Evolutionary conservation across 2,329 filamentous ascomycete genomes (phyloP).

Genomic region (Fusarium guadeloupense): DNA sequence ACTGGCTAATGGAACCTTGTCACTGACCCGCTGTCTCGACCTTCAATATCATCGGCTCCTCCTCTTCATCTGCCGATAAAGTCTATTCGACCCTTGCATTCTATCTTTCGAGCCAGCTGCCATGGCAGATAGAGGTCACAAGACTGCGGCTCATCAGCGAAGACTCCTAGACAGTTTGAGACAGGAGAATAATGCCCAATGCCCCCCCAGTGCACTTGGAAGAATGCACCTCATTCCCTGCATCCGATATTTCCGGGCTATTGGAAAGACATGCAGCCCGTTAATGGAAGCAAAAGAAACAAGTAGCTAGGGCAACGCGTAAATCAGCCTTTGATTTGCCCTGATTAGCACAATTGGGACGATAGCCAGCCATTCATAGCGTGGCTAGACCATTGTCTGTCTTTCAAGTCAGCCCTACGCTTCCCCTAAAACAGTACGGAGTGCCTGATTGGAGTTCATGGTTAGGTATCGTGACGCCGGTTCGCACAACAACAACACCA

Average conservation of each 20-base stretch:
- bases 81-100: neutral
- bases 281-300: constrained; percentile 6
- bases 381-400: constrained; percentile 6
- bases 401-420: constrained; percentile 17
- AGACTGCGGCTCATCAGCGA: neutral
- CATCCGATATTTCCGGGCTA: neutral
- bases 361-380: constrained; percentile 11
- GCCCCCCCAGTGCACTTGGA: neutral
- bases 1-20: constrained; percentile 25
- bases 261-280: neutral
- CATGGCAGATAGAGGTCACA: neutral
- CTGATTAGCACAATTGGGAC: neutral
- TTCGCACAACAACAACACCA: neutral
- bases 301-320: neutral
- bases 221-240: neutral
- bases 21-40: neutral
- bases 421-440: neutral
- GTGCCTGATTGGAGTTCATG: too few species aligned
- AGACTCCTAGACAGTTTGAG: neutral
- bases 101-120: neutral
- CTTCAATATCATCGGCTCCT: neutral
- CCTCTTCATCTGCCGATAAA: constrained; percentile 6
- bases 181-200: neutral
- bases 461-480: neutral
- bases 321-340: neutral